Evolutionary conservation across 2,329 filamentous ascomycete genomes (phyloP), one percentile per base, ranked within the genome.

Genomic region (Colletotrichum sp.): DNA sequence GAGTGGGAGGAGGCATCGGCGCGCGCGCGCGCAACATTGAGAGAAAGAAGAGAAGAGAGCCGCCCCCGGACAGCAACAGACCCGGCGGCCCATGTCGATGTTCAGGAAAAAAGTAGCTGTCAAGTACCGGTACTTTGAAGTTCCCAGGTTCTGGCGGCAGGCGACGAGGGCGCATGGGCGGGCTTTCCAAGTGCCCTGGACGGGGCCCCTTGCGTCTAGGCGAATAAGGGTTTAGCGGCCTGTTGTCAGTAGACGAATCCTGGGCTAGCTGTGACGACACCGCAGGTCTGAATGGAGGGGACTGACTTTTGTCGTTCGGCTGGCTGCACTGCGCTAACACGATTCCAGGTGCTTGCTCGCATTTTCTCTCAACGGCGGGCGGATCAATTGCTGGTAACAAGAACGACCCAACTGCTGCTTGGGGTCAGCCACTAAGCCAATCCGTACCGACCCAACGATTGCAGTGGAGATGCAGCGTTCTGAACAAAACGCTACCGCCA

Each of bases 211-310:
- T 76, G 44, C 70, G 34, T 34, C 73, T 76, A 76, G 70, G 26
- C 64, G 7, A 36, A 57, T 32, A 73, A 60, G 24, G 64, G 73
- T n/a, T 73, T 76, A 76, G 73, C 59, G 70, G 73, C 26, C 57
- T 69, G 73, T 73, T 76, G 73, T 76, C 73, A 69, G 34, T 73
- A 60, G 64, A 21, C 57, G 62, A 49, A 76, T 65, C 64, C 63
- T 39, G 32, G 73, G 28, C 73, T 71, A 66, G 68, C 44, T 69
- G 73, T 76, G 73, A 76, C 70, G 73, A 76, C 73, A 76, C 70
- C 44, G 24, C 36, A 30, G 72, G 52, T 16, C 63, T 24, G 36
- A 52, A 39, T 64, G 26, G 55, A 74, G 57, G 28, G 18, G 63
- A 63, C 21, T n/a, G 59, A 44, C 28, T 49, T 63, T 32, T 62